A percentile compares a stretch with the other conserved stretches of the same genome.
Conservation (phyloP, 2,329 filamentous ascomycete genomes). For the Xylaria sp. region DNA sequence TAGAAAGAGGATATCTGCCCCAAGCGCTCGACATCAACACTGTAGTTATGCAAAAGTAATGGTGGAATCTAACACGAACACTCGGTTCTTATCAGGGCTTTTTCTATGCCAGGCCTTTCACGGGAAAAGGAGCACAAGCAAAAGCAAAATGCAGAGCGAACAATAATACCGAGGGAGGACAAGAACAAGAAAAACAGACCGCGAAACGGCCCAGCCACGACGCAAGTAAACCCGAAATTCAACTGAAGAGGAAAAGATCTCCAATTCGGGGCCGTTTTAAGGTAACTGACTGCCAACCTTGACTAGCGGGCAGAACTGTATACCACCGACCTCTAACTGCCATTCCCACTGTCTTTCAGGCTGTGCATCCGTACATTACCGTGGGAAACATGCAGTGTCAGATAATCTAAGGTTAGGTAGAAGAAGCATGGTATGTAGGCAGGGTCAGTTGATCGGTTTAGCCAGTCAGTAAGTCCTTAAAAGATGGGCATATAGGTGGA, state of each 20-base stretch:
- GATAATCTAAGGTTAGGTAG: not conserved
- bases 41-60: not conserved
- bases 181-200: not conserved
- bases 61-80: not conserved
- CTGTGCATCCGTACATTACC: not conserved
- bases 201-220: not conserved
- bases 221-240: not conserved
- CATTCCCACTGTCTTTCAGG: no score
- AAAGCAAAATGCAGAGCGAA: not conserved
- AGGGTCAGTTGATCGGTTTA: no score
- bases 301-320: conserved; percentile 2
- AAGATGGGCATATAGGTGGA: not conserved
- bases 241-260: conserved; percentile 14
- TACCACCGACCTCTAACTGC: not conserved
- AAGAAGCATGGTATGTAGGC: not conserved
- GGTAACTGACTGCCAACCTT: conserved; percentile 1
- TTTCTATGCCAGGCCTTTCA: not conserved
- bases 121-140: not conserved
- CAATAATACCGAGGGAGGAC: not conserved
- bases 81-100: not conserved
- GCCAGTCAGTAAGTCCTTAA: not conserved
- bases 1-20: not conserved
- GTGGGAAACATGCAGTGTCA: not conserved
- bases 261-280: not conserved
- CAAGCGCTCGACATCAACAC: no score